Evolutionary conservation across 371 early-diverging fungal genomes (phyloP), one percentile per base, ranked within the genome.

Genomic region (Lichtheimia ramosa): DNA sequence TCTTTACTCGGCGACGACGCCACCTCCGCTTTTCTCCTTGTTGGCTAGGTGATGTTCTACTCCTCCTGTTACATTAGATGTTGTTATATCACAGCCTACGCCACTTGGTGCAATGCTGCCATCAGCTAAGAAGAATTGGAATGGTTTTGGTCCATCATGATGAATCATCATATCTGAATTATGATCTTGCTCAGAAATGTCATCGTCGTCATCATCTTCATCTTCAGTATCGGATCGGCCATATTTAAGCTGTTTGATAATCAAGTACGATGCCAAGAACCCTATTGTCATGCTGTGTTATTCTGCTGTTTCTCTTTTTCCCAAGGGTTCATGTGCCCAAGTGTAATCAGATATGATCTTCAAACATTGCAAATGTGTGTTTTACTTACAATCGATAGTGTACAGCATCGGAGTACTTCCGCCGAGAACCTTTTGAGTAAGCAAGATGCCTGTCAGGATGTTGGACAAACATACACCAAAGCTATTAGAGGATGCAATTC

Each of bases 391-490:
- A 27, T 79, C 80, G 62, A 76, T 70, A 0, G 80, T 79, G 54
- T 79, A 79, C 0, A 79, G 16, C 16, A 79, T 66, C 18, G 80
- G 75, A 16, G 80, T 62, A 50, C 59, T 67, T 3, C 77, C 80
- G 16, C 77, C 75, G 10, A 79, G 52, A 0, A 76, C 68, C 48
- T 53, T 57, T 2, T 56, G 49, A 1, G 66, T 60, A 21, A 79
- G 46, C 27, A 76, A 40, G 16, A 74, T 60, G 0, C 80, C 80
- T n/a, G 75, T 74, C 13, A 74, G 4, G 41, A 79, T 73, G 58
- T 79, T 79, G 6, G 80, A 76, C 18, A 73, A 41, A 46, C 76
- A 76, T 1, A 74, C 80, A 61, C 76, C 80, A 63, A 79, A 72
- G 40, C 80, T 79, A 18, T 21, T 43, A 34, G 10, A 8, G 34